Conservation (phyloP, 73 alveolate species). For the Paramecium biaurelia region DNA sequence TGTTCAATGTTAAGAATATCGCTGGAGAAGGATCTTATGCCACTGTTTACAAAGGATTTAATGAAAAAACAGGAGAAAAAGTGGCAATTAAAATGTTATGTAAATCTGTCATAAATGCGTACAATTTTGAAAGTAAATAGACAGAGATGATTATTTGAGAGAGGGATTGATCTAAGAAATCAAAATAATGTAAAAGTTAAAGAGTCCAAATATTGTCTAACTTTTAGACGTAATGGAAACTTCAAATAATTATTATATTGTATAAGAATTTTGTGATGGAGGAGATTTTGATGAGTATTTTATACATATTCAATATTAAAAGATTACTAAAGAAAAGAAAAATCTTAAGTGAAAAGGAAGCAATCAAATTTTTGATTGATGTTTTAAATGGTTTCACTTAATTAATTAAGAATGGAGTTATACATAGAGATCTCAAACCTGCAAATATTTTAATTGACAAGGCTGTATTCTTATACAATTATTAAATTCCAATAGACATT, state of each 20-base stretch:
- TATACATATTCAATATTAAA: not conserved
- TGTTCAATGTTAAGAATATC: conserved; percentile 22
- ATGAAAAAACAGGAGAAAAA: conserved; percentile 59
- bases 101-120: conserved; percentile 39
- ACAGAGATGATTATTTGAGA: conserved; percentile 63
- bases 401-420: conserved; percentile 59
- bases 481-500: not conserved
- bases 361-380: conserved; percentile 56
- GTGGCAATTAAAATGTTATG: conserved; percentile 61
- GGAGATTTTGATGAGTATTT: conserved; percentile 65
- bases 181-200: conserved; percentile 49
- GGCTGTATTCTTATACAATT: not conserved
- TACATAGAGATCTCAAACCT: conserved; percentile 67
- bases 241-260: conserved; percentile 53
- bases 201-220: conserved; percentile 51
- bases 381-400: conserved; percentile 52
- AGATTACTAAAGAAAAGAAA: conserved; percentile 16
- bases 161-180: conserved; percentile 57
- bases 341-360: conserved; percentile 47
- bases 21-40: conserved; percentile 66
- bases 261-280: conserved; percentile 64
- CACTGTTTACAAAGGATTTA: conserved; percentile 48
- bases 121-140: not conserved
- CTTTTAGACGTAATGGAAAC: conserved; percentile 62
- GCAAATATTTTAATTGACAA: conserved; percentile 64